Base-by-base conservation (phyloP, 306 rosid species). In the Quercus glauca region DNA sequence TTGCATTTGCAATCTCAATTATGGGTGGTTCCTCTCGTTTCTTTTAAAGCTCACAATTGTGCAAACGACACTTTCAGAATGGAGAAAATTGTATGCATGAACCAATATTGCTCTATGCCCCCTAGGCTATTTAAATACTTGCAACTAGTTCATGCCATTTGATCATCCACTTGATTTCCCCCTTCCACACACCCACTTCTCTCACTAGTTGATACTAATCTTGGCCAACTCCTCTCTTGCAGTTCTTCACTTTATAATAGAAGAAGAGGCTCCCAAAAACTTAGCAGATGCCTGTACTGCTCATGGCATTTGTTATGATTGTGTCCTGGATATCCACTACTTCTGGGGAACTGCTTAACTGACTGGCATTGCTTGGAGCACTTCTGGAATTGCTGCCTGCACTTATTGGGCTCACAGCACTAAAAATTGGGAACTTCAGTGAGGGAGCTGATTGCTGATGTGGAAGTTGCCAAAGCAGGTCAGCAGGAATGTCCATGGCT, bases 131-230 rank as follows among this genome's bases (percentile, higher is more conserved):
- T 85, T 93, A 55, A 93, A 89, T 82, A 86, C 98, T 63, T 87
- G 96, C 83, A 91, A 91, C 83, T 80, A 93, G 25, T 90, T 92
- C 78, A 73, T 90, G 79, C 85, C 91, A 73, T 89, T 93, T 74
- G 78, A 83, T 83, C 79, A 88, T 79, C 96, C 94, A 18, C 82
- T 95, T 71, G 86, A 70, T 82, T 95, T 95, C 88, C 98, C 91
- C 84, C 93, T 93, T 78, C 88, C 98, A 19, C 58, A 86, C 84
- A 88, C 86, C 51, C 92, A 84, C 83, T 78, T 90, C 35, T 94
- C 99, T 56, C 93, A 91, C 52, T 95, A 96, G 99, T 86, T 85
- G 31, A 90, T 95, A 6, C 92, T 95, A 25, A 81, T 93, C 63
- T 68, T 81, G 55, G 84, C 91, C 71, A 89, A 97, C 89, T 89